phyloP scores from a whole-genome alignment of 202 grass and related monocot genomes.

The Brachypodium distachyon region DNA sequence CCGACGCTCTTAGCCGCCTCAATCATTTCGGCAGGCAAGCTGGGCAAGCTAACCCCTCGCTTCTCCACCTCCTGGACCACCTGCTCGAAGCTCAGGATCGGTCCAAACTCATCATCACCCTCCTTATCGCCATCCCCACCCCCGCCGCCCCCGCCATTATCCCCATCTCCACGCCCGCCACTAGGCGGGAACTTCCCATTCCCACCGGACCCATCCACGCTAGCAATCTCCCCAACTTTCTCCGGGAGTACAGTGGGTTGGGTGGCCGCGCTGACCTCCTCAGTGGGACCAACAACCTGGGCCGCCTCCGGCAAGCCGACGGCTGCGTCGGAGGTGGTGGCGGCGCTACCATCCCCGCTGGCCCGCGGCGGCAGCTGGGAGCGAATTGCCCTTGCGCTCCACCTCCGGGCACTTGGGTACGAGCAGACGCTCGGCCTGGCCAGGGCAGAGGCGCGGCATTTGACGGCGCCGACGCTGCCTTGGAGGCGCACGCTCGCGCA shows the following conservation, averaged over 20 bases:
- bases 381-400: neutral
- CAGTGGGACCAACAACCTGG: neutral
- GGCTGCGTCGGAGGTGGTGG: neutral
- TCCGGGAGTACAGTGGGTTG: neutral
- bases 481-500: conserved; percentile 14
- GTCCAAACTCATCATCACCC: conserved; percentile 57
- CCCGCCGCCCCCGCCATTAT: neutral
- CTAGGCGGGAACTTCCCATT: conserved; percentile 31
- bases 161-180: neutral
- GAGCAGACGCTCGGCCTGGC: neutral
- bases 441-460: conserved; percentile 13
- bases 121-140: neutral
- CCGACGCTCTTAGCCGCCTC: conserved; percentile 61
- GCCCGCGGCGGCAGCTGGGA: conserved; percentile 4
- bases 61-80: conserved; percentile 62
- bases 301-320: neutral
- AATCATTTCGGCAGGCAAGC: conserved; percentile 71
- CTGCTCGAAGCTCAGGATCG: conserved; percentile 65
- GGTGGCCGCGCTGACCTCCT: neutral
- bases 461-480: neutral
- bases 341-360: neutral
- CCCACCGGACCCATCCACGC: conserved; percentile 22
- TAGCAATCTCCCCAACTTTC: neutral
- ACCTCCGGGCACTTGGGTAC: neutral
- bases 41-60: conserved; percentile 35